Conservation (phyloP, 768 basidiomycete genomes). For the Pulveroboletus sp. region DNA sequence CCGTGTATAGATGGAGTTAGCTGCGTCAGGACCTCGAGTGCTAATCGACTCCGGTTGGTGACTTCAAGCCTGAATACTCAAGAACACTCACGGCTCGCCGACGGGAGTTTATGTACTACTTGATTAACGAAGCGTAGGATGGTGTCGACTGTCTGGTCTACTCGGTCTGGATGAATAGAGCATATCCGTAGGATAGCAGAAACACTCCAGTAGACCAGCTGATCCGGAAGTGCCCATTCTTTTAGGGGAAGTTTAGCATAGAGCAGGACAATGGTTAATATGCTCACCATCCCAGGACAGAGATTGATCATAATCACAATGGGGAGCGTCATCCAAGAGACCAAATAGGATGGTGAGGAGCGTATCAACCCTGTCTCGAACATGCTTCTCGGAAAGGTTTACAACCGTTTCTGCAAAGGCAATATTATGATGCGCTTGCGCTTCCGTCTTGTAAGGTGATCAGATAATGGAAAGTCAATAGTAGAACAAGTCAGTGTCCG, state of each 20-base stretch:
- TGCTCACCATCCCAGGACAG: constrained; percentile 74
- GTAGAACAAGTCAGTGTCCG: constrained; percentile 9
- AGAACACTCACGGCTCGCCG: constrained; percentile 46
- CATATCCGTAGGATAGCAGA: constrained; percentile 71
- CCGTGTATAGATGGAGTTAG: constrained; percentile 81
- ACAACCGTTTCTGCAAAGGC: constrained; percentile 77
- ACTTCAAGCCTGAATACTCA: not conserved
- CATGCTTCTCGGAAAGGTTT: constrained; percentile 53
- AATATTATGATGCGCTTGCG: constrained; percentile 72
- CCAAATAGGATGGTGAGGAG: constrained; percentile 59
- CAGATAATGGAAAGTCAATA: not conserved
- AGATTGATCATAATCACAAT: constrained; percentile 71
- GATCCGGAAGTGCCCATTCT: constrained; percentile 89
- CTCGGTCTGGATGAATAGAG: constrained; percentile 45
- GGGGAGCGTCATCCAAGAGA: constrained; percentile 67
- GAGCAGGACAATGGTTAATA: not conserved
- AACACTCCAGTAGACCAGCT: constrained; percentile 74
- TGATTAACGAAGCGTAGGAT: constrained; percentile 57
- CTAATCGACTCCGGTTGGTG: constrained; percentile 32
- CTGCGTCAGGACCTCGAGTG: constrained; percentile 68
- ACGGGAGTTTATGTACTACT: constrained; percentile 52
- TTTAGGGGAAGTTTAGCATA: not conserved
- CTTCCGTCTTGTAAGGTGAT: constrained; percentile 48
- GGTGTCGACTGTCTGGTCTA: constrained; percentile 47
- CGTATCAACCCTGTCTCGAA: constrained; percentile 46